Base-by-base conservation (phyloP, 352 stramenopile species). In the Phytophthora quininea region DNA sequence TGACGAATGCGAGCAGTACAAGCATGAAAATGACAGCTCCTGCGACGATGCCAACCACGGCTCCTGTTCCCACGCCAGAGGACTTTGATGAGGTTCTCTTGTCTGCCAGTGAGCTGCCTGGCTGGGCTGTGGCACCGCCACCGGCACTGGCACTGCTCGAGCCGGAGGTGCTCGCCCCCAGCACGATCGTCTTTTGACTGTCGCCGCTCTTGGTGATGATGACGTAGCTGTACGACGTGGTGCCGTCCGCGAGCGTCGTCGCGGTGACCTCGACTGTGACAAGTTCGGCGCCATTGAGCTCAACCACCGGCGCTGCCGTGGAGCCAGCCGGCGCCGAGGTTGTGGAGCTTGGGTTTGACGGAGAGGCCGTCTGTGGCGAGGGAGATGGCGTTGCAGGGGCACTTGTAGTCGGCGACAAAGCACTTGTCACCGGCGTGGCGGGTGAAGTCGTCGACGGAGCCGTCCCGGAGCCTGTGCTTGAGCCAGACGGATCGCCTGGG, bases 151-250 rank as follows among this genome's bases (percentile, higher is more conserved):
- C 40, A 31, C 51, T 49, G 47, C 27, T 69, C 31, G 48, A 54
- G 4, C 35, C 58, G 2, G 66, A 48, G n/a, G 54, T 58, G 56
- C 52, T 40, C 6, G 35, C 6, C 10, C 6, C 10, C 10, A 40
- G 58, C 38, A 60, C 64, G 52, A 67, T 76, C 47, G 53, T 63
- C 49, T 63, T 64, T 47, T 68, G 51, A 6, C 52, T 68, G 30
- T 37, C 58, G 37, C 58, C 71, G 29, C 66, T 75, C 56, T 66
- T 72, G 12, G 77, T 73, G 63, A 84, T 67, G 61, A 84, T 73
- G 31, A 74, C 75, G 62, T 84, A 84, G 55, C 54, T 78, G 60
- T 80, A 69, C 1, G 65, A 68, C 2, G 59, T 78, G 29, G 71
- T 71, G 32, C 70, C 73, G 15, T 80, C 54, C 10, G 43, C 54